Evolutionary conservation across 345 rosid species (phyloP), one percentile per base, ranked within the genome.

Genomic region (Nephelium lappaceum): DNA sequence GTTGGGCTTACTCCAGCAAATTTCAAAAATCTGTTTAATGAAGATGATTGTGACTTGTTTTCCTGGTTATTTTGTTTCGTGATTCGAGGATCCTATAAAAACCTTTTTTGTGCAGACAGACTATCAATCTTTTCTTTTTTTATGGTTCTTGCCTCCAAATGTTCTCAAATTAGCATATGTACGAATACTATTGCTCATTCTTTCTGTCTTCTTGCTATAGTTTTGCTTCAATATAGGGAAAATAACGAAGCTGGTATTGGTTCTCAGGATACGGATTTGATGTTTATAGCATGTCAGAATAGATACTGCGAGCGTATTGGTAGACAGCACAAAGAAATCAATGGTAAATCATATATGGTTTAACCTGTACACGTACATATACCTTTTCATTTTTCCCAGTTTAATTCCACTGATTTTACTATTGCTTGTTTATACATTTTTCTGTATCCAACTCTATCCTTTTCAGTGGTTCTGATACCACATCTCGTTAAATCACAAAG

Each of bases 171-270:
- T 64, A 25, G 36, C 24, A 5, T 21, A 76, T 9, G 15, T 51
- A 11, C 47, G 3, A 31, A 75, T 42, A 2, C 16, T 76, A 14
- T 55, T 60, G 10, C 66, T 24, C 57, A 15, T 75, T 38, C 72
- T 43, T 69, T 63, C 63, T 67, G 45, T 69, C 49, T 68, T 61
- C 71, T 68, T 65, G 67, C 43, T 77, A 77, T 60, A 31, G 49
- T n/a, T 75, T 80, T 62, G 23, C 49, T 82, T 62, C 6, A 38
- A 41, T 85, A 74, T 76, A 95, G 99, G 99, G 64, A 94, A 90
- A 86, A 91, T 94, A 72, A n/a, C 82, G 95, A 69, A 88, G 94
- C 91, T 96, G 99, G 99, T 96, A 91, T 87, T 96, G 98, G 99
- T 91, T 96, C 81, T 91, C 98, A 25, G 97, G 90, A 79, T 85